Evolutionary conservation across 495 filamentous ascomycete species (phyloP).

Genomic region (Talaromyces proteolyticus): DNA sequence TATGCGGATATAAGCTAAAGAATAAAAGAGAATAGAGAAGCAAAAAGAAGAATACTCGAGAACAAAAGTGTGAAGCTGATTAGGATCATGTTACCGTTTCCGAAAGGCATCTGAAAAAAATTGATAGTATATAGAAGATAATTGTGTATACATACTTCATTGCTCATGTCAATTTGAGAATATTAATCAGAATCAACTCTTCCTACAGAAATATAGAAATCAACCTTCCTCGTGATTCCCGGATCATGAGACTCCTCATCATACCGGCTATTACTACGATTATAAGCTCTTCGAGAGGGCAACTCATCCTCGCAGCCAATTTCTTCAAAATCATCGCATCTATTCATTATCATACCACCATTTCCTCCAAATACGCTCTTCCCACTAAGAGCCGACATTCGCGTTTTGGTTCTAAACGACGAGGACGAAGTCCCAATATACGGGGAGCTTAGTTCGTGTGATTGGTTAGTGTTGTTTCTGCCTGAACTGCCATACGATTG

Average conservation of each 20-base stretch:
- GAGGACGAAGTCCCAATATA: too few relatives aligned
- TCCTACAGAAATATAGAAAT: background rate
- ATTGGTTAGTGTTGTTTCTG: background rate
- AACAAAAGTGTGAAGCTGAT: too few relatives aligned
- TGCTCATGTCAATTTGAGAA: too few relatives aligned
- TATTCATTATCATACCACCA: background rate
- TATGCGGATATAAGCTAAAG: too few relatives aligned
- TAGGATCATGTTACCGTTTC: too few relatives aligned
- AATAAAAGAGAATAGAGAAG: too few relatives aligned
- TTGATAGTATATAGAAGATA: too few relatives aligned
- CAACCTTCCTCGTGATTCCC: background rate
- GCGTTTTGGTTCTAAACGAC: background rate
- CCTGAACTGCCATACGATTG: background rate
- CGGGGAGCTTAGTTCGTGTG: background rate
- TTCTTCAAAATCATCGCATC: background rate
- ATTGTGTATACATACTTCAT: too few relatives aligned
- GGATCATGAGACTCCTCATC: background rate
- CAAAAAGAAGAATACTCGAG: too few relatives aligned
- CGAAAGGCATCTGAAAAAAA: too few relatives aligned
- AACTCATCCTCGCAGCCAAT: background rate
- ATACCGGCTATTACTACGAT: background rate
- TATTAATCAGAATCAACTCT: too few relatives aligned
- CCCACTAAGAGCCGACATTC: background rate
- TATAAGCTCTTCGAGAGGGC: background rate
- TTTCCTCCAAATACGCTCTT: background rate